Evolutionary conservation across 2,329 filamentous ascomycete genomes (phyloP), one percentile per base, ranked within the genome.

Genomic region (Exutisphaerella laricina): DNA sequence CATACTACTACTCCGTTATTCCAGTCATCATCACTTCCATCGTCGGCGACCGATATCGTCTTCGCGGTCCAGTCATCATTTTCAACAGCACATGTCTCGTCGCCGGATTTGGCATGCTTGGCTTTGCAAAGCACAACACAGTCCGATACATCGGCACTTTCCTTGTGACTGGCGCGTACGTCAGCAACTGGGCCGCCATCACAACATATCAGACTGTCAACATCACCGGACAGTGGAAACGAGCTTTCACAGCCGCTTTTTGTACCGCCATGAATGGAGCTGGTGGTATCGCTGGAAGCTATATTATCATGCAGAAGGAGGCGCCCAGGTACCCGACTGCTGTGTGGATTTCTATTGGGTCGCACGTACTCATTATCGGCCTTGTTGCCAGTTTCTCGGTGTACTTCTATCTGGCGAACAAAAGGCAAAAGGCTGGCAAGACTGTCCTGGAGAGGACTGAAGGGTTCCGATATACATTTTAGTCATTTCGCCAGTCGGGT

Each of bases 181-280:
- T 84, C 3, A 78, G 75, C 3, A 85, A 85, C 50, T 84, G 80
- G 80, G 80, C 81, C 0, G 80, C 79, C 0, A 65, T 84, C 49
- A 80, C 76, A 39, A 73, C 78, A 0, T 82, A 79, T 50, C 74
- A 79, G 56, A 73, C 75, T 12, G 82, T 80, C 58, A 84, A 80
- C 49, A 70, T 82, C 30, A 69, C 73, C 0, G 77, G 63, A 0
- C 79, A 82, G 54, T 83, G 79, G 79, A 82, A 82, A 60, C 68
- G 79, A 21, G 78, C 73, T 2, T 79, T 79, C 34, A 76, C 77
- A 0, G 77, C 79, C 0, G 79, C 79, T 1, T 70, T 73, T 0
- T 72, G 81, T 2, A 75, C 77, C 8, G 78, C 77, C 9, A 52
- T 61, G 46, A 82, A 82, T 51, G 79, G 79, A 0, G 72, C 79